Percentiles rank a stretch among this genome's conserved stretches.
Conservation (phyloP, 495 filamentous ascomycete genomes). For the Schizothecium vesticola region DNA sequence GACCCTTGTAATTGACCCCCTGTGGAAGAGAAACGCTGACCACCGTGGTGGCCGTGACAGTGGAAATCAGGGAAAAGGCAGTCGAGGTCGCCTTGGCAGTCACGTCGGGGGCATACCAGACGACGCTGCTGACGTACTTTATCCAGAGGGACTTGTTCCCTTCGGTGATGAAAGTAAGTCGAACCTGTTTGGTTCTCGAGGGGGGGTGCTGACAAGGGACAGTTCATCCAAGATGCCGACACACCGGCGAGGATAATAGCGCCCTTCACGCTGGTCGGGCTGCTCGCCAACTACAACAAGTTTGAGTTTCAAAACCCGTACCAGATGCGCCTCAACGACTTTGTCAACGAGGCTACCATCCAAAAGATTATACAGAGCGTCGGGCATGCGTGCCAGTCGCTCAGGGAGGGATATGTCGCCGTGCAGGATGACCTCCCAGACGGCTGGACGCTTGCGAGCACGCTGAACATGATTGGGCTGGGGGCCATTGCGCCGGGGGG, state of each 20-base stretch:
- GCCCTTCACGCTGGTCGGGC: constrained; percentile 76
- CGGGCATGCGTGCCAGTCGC: constrained; percentile 57
- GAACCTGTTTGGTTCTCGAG: neutral
- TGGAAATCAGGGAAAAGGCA: constrained; percentile 70
- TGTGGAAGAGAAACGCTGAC: constrained; percentile 1
- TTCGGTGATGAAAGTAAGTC: constrained; percentile 79
- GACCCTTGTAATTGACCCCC: neutral
- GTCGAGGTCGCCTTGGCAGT: constrained; percentile 77
- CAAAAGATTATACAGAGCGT: constrained; percentile 73
- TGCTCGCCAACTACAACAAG: constrained; percentile 98
- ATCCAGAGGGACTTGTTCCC: constrained; percentile 93
- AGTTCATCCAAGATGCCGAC: constrained; percentile 85
- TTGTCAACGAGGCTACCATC: constrained; percentile 87
- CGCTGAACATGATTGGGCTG: constrained; percentile 80
- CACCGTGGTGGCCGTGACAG: constrained; percentile 32
- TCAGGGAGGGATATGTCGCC: constrained; percentile 74
- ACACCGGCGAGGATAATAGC: constrained; percentile 55
- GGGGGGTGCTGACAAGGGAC: neutral
- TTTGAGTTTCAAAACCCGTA: constrained; percentile 99
- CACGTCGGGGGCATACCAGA: constrained; percentile 89
- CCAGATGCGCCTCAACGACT: constrained; percentile 89
- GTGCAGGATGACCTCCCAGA: constrained; percentile 89
- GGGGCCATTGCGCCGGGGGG: constrained; percentile 66
- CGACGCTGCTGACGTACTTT: constrained; percentile 88
- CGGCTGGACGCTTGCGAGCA: constrained; percentile 77